Percentiles rank a stretch among this genome's conserved stretches.
Conservation (phyloP, 169 alveolate genomes). For the Cryptosporidium viatorum region DNA sequence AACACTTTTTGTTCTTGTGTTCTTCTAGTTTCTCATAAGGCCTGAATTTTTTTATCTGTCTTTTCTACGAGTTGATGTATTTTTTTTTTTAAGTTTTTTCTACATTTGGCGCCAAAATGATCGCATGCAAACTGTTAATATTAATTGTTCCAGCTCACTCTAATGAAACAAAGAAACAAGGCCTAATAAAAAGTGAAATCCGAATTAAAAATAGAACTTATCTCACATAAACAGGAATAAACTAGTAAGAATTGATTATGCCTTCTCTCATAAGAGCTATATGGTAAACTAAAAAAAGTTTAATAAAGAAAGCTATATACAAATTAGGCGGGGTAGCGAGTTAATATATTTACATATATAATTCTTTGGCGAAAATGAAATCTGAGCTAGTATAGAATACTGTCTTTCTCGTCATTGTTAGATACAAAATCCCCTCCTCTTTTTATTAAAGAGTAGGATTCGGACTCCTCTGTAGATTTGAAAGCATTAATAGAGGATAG, state of each 20-base stretch:
- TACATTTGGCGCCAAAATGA: no score
- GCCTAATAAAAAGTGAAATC: no score
- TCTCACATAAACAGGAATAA: no score
- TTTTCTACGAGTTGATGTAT: no score
- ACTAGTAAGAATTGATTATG: no score
- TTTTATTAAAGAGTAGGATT: slow-evolving; percentile 40
- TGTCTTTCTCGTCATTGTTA: slow-evolving; percentile 18
- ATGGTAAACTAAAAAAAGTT: neutral
- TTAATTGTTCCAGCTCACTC: no score
- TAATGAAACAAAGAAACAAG: no score
- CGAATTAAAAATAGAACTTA: no score
- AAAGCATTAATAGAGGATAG: slow-evolving; percentile 64
- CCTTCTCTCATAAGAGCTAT: neutral
- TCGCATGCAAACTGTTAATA: no score
- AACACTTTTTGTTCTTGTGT: neutral
- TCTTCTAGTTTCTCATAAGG: neutral
- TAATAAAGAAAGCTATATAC: neutral
- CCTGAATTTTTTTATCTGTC: no score
- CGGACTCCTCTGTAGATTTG: slow-evolving; percentile 58
- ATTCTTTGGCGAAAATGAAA: neutral
- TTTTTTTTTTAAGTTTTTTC: no score
- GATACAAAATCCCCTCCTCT: slow-evolving; percentile 35
- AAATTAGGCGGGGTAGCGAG: neutral
- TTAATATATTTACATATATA: neutral
- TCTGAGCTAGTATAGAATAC: neutral